phyloP scores from a whole-genome alignment of 306 rosid species.

The Cajanus cajan region DNA sequence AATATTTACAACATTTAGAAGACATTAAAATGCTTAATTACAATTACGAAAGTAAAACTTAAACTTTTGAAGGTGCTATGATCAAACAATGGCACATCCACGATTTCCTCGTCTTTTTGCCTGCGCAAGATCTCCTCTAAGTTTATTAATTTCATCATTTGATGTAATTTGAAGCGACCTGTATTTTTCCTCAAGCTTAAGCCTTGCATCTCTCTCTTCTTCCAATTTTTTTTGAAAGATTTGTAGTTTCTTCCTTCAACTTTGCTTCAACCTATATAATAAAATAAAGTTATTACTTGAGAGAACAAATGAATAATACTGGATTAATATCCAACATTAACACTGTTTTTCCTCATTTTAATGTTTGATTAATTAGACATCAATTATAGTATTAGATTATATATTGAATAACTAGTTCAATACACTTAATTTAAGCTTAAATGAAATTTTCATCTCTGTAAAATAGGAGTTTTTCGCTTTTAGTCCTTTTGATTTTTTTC shows the following conservation, averaged over 20 bases:
- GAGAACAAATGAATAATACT: too few species aligned
- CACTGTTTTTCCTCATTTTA: too few species aligned
- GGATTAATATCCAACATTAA: too few species aligned
- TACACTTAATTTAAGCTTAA: too few species aligned
- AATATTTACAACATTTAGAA: not conserved
- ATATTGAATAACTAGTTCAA: too few species aligned
- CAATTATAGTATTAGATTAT: too few species aligned
- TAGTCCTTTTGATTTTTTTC: too few species aligned
- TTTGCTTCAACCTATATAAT: not conserved
- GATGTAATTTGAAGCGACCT: not conserved
- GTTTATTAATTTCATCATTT: not conserved
- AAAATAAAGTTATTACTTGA: not conserved
- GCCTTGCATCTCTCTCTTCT: not conserved
- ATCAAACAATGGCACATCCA: not conserved
- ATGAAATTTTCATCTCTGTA: too few species aligned
- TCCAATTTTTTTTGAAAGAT: not conserved
- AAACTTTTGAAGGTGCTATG: not conserved
- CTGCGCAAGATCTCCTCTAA: not conserved
- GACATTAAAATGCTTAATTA: too few species aligned
- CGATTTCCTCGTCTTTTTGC: not conserved
- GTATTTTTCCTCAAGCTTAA: not conserved
- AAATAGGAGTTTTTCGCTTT: too few species aligned
- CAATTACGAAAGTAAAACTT: not conserved
- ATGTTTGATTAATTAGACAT: too few species aligned
- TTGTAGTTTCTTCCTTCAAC: not conserved